These are phyloP conservation scores for Myxozyma sirexii DNA, from an alignment of 805 yeast genomes.

Conservation along the genomic window DNA sequence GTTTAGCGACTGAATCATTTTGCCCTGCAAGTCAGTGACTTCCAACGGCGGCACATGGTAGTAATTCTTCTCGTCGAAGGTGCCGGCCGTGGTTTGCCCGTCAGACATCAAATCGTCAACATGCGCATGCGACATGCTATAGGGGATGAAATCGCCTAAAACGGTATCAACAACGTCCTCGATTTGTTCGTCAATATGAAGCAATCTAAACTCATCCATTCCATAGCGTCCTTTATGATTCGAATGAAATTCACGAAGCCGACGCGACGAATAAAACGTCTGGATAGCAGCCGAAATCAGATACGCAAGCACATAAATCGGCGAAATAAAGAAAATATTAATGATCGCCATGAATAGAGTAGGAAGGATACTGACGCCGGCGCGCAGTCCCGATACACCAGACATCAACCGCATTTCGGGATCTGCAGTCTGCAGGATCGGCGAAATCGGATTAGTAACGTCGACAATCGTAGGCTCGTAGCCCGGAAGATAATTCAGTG, in stretches of 20 bases:
- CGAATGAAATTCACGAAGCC: conserved; percentile 42
- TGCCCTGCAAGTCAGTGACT: conserved; percentile 48
- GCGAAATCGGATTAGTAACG: conserved; percentile 42
- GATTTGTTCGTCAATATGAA: conserved; percentile 58
- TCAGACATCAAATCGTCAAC: conserved; percentile 33
- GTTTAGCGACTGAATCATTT: conserved; percentile 62
- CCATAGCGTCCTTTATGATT: conserved; percentile 32
- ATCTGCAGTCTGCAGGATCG: conserved; percentile 10
- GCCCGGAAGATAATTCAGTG: conserved; percentile 45
- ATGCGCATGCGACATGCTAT: conserved; percentile 28
- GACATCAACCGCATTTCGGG: conserved; percentile 5
- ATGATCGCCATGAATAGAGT: conserved; percentile 36
- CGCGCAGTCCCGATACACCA: conserved; percentile 1
- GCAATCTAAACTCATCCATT: conserved; percentile 31
- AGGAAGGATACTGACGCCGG: conserved; percentile 19
- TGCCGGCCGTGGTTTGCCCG: conserved; percentile 33
- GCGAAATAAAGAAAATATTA: conserved; percentile 56
- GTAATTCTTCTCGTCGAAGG: conserved; percentile 35
- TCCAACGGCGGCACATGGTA: conserved; percentile 43
- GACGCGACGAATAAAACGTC: conserved; percentile 46
- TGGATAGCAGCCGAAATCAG: conserved; percentile 51
- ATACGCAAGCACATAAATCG: conserved; percentile 65
- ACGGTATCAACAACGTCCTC: conserved; percentile 64
- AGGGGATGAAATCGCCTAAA: conserved; percentile 33
- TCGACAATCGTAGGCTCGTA: conserved; percentile 65